A percentile compares a stretch with the other conserved stretches of the same genome.
Conservation (phyloP, 2,329 filamentous ascomycete species). For the Didymella lethalis region DNA sequence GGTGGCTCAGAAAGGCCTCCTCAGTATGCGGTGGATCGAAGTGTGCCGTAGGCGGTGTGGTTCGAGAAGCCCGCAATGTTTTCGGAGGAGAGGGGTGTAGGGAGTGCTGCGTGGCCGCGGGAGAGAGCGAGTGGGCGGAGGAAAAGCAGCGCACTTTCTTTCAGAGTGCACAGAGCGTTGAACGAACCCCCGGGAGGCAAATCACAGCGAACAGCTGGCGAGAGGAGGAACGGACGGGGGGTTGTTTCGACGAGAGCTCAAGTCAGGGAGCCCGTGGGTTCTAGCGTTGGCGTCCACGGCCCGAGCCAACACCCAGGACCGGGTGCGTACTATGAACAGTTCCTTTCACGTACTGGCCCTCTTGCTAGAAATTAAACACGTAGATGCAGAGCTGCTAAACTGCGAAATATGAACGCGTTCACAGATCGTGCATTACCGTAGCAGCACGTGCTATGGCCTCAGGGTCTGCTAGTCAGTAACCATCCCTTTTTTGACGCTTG, state of each 20-base stretch:
- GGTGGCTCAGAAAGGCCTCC: conserved; percentile 10
- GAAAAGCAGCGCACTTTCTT: conserved; percentile 27
- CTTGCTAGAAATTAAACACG: conserved; percentile 3
- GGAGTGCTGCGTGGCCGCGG: conserved; percentile 22
- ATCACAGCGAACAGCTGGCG: conserved; percentile 26
- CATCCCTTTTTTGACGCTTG: conserved; percentile 10
- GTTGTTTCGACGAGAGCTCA: conserved; percentile 27
- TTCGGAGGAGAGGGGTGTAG: conserved; percentile 21
- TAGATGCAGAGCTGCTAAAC: not conserved
- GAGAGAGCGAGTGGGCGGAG: conserved; percentile 19
- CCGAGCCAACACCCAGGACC: conserved; percentile 21
- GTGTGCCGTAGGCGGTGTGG: conserved; percentile 20
- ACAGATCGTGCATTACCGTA: conserved; percentile 5
- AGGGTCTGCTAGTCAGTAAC: conserved; percentile 11
- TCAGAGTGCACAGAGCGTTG: conserved; percentile 26
- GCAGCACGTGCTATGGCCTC: conserved; percentile 15
- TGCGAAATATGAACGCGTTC: conserved; percentile 3
- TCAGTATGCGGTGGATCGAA: conserved; percentile 18
- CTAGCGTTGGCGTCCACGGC: conserved; percentile 17
- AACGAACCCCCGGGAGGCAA: conserved; percentile 21
- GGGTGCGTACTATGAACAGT: conserved; percentile 10
- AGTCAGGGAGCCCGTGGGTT: conserved; percentile 39
- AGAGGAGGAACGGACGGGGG: conserved; percentile 29
- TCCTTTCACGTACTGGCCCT: not conserved
- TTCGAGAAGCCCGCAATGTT: conserved; percentile 28